A percentile compares a stretch with the other conserved stretches of the same genome.
Conservation (phyloP, 257 asterid genomes). For the Linderniella brevidens region DNA sequence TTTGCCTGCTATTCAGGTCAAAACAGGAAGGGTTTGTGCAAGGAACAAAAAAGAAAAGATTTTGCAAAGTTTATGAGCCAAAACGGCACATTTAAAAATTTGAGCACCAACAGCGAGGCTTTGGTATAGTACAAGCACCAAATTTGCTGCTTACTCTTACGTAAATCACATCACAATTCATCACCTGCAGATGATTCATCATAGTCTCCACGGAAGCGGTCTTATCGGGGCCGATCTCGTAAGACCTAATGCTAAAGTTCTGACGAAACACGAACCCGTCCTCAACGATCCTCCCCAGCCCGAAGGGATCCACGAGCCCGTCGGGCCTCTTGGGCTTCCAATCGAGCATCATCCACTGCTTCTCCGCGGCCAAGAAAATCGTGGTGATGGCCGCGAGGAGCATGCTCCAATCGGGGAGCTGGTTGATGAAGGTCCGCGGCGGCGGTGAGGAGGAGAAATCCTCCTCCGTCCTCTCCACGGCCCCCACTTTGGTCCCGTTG, state of each 20-base stretch:
- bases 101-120: no score
- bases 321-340: slow-evolving; percentile 92
- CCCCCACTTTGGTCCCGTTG: slow-evolving; percentile 69
- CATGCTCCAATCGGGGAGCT: slow-evolving; percentile 97
- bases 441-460: slow-evolving; percentile 44
- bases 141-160: background rate
- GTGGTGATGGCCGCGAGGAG: slow-evolving; percentile 95
- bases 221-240: slow-evolving; percentile 92
- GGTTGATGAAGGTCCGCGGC: slow-evolving; percentile 81
- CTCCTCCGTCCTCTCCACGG: slow-evolving; percentile 29
- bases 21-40: no score
- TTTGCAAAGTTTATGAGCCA: no score
- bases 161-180: background rate
- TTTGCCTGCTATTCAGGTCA: no score
- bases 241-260: slow-evolving; percentile 88
- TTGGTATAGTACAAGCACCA: no score
- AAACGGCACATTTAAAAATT: no score
- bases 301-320: slow-evolving; percentile 63
- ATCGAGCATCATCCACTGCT: slow-evolving; percentile 99
- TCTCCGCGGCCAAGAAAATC: slow-evolving; percentile 91
- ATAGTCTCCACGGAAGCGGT: slow-evolving; percentile 88
- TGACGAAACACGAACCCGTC: slow-evolving; percentile 82
- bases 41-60: no score
- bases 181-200: slow-evolving; percentile 97
- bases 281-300: slow-evolving; percentile 73